Base-by-base conservation (phyloP, 2,329 filamentous ascomycete genomes). In the Cadophora luteo-olivacea region DNA sequence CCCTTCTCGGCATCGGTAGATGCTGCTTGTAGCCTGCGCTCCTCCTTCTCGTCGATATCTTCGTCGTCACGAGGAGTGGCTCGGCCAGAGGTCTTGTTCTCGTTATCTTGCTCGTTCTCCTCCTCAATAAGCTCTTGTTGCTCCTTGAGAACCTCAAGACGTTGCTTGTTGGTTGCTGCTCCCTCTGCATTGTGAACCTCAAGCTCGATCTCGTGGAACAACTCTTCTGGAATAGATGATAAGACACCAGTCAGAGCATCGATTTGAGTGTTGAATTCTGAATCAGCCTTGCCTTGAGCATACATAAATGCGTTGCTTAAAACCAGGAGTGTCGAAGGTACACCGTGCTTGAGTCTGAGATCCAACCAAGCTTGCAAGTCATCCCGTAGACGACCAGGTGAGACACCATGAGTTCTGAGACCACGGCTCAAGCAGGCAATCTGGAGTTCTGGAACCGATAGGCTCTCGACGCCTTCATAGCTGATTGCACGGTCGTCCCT, bases 171-270 rank as follows among this genome's bases (percentile, higher is more conserved):
- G 73, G 96, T 99, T 29, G 96, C 96, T 12, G 94, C 95, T 70
- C 96, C 96, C 82, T 99, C 96, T 61, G 95, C 94, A 70, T 91
- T 97, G 85, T 97, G 93, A 11, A 99, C 94, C 83, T 99, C 96
- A 38, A 99, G 91, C 82, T 98, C 96, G 72, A 99, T 97, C 84
- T 99, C 96, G 85, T 99, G 96, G 92, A 97, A 99, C 51, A 99
- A 86, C 81, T 99, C 96, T 81, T 99, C 96, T 3, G 96, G 96
- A 71, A 99, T 98, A 69, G 92, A 94, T 51, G 93, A 97, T 51
- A 99, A 85, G 5, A 99, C 96, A 66, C 94, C 92, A 69, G 94
- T 93, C 61, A 99, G 87, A 0, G 96, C 94, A 74, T 97, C 94
- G 68, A 99, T 94, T 82, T 98, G 95, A 70, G 89, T 92, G 38